Conservation (phyloP, 805 yeast species). For the Metschnikowia dekortorum region DNA sequence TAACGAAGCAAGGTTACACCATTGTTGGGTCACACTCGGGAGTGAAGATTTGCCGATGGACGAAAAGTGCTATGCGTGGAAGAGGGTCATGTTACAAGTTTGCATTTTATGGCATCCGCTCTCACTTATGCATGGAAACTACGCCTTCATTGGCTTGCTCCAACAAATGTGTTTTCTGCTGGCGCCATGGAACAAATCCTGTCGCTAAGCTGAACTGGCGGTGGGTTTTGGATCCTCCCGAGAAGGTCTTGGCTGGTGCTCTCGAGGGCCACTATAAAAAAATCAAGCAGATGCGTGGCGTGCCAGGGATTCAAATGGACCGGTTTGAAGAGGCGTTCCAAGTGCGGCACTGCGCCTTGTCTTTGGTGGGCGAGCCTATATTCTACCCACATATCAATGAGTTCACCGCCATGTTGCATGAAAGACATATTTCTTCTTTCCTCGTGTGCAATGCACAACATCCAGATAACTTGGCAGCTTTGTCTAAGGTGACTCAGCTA, state of each 20-base stretch:
- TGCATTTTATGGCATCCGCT: constrained; percentile 85
- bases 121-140: constrained; percentile 93
- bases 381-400: constrained; percentile 88
- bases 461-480: constrained; percentile 70
- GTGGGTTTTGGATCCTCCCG: constrained; percentile 93
- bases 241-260: constrained; percentile 78
- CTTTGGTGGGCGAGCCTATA: constrained; percentile 92
- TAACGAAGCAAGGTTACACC: constrained; percentile 91
- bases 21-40: constrained; percentile 94
- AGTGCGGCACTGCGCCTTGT: constrained; percentile 87
- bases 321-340: constrained; percentile 87
- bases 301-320: constrained; percentile 88
- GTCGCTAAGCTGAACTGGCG: constrained; percentile 91
- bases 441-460: constrained; percentile 95
- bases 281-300: constrained; percentile 92
- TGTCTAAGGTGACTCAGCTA: constrained; percentile 79
- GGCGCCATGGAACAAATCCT: constrained; percentile 97
- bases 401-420: constrained; percentile 77
- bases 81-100: constrained; percentile 92
- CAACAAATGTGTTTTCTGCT: constrained; percentile 92
- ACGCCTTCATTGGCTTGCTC: constrained; percentile 93
- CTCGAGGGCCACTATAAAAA: constrained; percentile 84
- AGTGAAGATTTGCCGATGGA: constrained; percentile 94
- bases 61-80: constrained; percentile 89
- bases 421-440: constrained; percentile 74